These are phyloP conservation scores for Uronychia binucleata DNA, from an alignment of 73 alveolate genomes.

Conservation along the genomic window DNA sequence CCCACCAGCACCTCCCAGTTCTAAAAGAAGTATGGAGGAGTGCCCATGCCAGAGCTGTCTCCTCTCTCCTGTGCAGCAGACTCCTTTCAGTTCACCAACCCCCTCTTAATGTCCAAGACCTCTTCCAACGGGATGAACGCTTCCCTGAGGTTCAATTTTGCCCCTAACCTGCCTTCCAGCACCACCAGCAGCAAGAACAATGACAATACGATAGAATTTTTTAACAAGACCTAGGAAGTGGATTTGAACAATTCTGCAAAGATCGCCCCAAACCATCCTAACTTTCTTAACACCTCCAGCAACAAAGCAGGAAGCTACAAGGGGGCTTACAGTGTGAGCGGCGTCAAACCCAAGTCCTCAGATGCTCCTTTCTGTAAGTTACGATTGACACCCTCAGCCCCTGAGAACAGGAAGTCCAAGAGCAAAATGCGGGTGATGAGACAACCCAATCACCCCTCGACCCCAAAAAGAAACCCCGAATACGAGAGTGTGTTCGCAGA, in stretches of 20 bases:
- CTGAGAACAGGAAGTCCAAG: not conserved
- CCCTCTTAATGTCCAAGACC: not conserved
- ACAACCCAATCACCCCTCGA: not conserved
- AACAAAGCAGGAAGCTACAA: not conserved
- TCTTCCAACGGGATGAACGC: not conserved
- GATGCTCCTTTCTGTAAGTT: not conserved
- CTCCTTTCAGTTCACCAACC: not conserved
- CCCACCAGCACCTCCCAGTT: too few species aligned
- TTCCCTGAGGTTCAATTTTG: not conserved
- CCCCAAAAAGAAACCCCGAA: not conserved
- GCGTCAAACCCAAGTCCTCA: not conserved
- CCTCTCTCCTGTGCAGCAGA: not conserved
- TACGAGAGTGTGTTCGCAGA: not conserved
- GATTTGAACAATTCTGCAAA: not conserved
- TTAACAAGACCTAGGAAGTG: not conserved
- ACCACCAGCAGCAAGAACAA: not conserved
- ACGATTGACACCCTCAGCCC: not conserved
- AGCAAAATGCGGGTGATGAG: not conserved
- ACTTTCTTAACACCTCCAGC: not conserved
- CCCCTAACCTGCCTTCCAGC: not conserved
- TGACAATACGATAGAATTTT: not conserved
- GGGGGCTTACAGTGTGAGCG: not conserved
- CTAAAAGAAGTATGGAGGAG: not conserved
- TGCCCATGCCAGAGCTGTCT: not conserved
- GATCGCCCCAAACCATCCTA: not conserved